Evolutionary conservation across 2,329 filamentous ascomycete species (phyloP).

Genomic region (Colletotrichum tofieldiae): DNA sequence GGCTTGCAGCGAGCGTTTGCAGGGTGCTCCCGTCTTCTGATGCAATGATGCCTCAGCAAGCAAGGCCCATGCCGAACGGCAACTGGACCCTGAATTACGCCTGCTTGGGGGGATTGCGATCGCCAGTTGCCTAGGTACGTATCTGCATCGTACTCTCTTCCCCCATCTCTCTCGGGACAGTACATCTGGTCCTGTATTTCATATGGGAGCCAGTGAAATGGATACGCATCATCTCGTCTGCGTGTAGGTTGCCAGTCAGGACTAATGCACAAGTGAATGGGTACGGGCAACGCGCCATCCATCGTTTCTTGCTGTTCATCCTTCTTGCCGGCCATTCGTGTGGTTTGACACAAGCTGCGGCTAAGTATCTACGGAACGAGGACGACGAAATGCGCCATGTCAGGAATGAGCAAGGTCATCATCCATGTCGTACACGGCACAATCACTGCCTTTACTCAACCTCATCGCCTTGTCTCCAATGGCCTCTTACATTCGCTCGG

Average conservation of each 20-base stretch:
- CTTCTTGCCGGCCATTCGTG: background rate
- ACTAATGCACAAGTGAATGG: background rate
- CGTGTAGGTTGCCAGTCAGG: background rate
- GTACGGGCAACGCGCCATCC: background rate
- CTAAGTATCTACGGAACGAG: background rate
- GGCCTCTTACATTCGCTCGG: background rate
- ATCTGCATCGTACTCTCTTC: background rate
- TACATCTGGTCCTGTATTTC: background rate
- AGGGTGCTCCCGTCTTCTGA: background rate
- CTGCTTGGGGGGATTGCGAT: conserved; percentile 3
- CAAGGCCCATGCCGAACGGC: background rate
- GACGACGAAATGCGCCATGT: background rate
- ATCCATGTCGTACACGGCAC: background rate
- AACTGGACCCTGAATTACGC: conserved; percentile 14
- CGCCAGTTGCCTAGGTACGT: conserved; percentile 1
- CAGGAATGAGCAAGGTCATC: background rate
- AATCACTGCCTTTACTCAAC: background rate
- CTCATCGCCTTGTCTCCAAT: background rate
- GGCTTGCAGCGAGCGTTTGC: background rate
- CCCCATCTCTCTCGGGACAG: too few species aligned
- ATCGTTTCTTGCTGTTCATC: background rate
- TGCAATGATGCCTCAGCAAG: background rate
- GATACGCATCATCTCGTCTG: background rate
- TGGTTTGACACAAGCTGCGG: background rate
- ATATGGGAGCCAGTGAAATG: background rate